A percentile compares a stretch with the other conserved stretches of the same genome.
phyloP scores from a whole-genome alignment of 1,284 basidiomycete species.

The Hypsizygus ulmarius region DNA sequence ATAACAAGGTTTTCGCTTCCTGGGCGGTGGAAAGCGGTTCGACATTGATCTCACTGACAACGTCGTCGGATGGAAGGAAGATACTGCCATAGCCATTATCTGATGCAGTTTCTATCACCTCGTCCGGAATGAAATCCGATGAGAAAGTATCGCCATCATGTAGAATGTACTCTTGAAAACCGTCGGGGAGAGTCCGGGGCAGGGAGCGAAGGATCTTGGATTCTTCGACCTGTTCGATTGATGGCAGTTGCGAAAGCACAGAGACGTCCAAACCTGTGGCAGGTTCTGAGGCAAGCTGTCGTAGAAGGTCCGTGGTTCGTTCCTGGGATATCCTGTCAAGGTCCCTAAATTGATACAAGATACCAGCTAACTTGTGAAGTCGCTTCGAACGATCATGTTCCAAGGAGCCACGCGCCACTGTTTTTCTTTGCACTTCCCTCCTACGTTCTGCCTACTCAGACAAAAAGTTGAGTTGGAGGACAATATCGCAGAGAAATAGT shows the following conservation, averaged over 20 bases:
- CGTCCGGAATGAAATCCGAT: conserved; percentile 8
- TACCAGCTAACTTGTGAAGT: conserved; percentile 33
- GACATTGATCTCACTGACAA: too few relatives aligned
- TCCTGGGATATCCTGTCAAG: conserved; percentile 14
- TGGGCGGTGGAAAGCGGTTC: too few relatives aligned
- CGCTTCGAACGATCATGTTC: conserved; percentile 52
- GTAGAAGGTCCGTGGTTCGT: conserved; percentile 13
- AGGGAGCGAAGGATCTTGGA: background rate
- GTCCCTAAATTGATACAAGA: conserved; percentile 13
- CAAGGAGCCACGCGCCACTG: conserved; percentile 47
- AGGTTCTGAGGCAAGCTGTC: conserved; percentile 2
- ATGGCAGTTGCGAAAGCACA: background rate
- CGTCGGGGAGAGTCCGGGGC: background rate
- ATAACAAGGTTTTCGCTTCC: too few relatives aligned
- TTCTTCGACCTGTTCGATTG: background rate
- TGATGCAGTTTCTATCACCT: conserved; percentile 3
- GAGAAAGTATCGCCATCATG: conserved; percentile 6
- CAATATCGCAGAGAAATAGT: background rate
- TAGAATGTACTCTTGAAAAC: background rate
- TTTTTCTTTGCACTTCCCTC: conserved; percentile 43
- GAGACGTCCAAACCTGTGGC: background rate
- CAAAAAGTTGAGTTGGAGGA: background rate
- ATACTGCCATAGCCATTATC: conserved; percentile 1
- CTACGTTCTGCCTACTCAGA: conserved; percentile 47
- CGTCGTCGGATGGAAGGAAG: conserved; percentile 7